Base-by-base conservation (phyloP, 192 early-diverging fungal species). In the Coemansia sp. region DNA sequence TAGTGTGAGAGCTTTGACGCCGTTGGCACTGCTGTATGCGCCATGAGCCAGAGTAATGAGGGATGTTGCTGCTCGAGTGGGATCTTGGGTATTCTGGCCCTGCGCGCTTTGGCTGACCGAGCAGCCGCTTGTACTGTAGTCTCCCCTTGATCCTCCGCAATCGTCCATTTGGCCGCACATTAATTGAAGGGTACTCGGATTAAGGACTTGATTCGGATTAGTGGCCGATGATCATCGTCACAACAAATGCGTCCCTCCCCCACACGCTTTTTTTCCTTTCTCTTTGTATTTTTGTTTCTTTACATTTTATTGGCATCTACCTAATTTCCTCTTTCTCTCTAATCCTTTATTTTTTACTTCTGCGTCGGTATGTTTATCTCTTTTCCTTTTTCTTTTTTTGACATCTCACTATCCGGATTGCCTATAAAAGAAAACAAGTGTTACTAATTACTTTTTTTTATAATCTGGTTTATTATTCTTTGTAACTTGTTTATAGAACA, bases 271-370 rank as follows among this genome's bases (percentile, higher is more conserved):
- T 22, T 13, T 38, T 38, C 10, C 10, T 38, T 38, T 7, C 10
- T 10, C 38, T 16, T 64, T 41, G 16, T 52, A 47, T 47, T 60
- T 44, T 46, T 27, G 38, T 58, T 64, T 24, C 43, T 62, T 65
- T 40, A 49, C 36, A 46, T 40, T 22, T 29, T 38, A 6, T 52
- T 72, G 40, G 27, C 65, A 18, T 31, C n/a, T 46, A 36, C 65
- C 29, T 64, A n/a, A 10, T 68, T 40, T 43, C 47, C 66, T 61
- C 66, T 61, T 62, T 62, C 40, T 38, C 43, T 29, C 69, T 31
- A 18, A 38, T 50, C 38, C 38, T 41, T 52, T 60, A 62, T 50
- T 49, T 46, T 38, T 36, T 36, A 36, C 36, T 50, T 52, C 65
- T 29, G 20, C 33, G 43, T 62, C 46, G 16, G 20, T 69, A 62